Percentiles rank a stretch among this genome's conserved stretches.
These are phyloP conservation scores for Podila minutissima DNA, from an alignment of 192 early-diverging fungal species.

Conservation along the genomic window DNA sequence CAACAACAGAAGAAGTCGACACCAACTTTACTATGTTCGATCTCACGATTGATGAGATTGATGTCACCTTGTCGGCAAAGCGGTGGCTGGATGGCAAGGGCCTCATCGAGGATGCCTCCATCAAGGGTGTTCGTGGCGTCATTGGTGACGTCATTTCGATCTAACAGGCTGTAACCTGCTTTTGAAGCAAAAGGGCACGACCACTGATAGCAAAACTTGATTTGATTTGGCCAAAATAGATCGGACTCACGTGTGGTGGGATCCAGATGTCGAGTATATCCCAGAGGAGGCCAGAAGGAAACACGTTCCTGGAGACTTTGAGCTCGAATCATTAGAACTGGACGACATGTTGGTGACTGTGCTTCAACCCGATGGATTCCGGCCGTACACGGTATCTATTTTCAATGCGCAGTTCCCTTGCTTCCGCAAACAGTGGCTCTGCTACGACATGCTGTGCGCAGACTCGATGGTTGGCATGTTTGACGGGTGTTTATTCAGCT, in stretches of 20 bases:
- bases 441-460: constrained; percentile 90
- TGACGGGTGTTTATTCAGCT: constrained; percentile 94
- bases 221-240: constrained; percentile 51
- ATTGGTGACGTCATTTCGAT: constrained; percentile 55
- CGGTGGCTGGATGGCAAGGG: constrained; percentile 91
- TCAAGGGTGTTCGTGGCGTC: constrained; percentile 90
- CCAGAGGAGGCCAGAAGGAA: constrained; percentile 68
- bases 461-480: constrained; percentile 91
- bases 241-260: constrained; percentile 83
- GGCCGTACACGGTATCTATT: constrained; percentile 88
- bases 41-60: constrained; percentile 79
- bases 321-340: constrained; percentile 80
- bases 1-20: constrained; percentile 57
- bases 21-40: constrained; percentile 92
- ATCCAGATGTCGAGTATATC: constrained; percentile 65
- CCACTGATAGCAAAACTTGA: too few species aligned
- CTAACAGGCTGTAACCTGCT: not conserved
- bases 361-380: constrained; percentile 83
- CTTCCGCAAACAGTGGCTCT: constrained; percentile 92
- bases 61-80: constrained; percentile 87
- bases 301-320: constrained; percentile 83
- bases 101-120: constrained; percentile 79
- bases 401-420: constrained; percentile 85
- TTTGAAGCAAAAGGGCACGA: too few species aligned
- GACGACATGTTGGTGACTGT: constrained; percentile 92